Evolutionary conservation across 495 filamentous ascomycete genomes (phyloP), one percentile per base, ranked within the genome.

Genomic region (Penicillium argentinense): DNA sequence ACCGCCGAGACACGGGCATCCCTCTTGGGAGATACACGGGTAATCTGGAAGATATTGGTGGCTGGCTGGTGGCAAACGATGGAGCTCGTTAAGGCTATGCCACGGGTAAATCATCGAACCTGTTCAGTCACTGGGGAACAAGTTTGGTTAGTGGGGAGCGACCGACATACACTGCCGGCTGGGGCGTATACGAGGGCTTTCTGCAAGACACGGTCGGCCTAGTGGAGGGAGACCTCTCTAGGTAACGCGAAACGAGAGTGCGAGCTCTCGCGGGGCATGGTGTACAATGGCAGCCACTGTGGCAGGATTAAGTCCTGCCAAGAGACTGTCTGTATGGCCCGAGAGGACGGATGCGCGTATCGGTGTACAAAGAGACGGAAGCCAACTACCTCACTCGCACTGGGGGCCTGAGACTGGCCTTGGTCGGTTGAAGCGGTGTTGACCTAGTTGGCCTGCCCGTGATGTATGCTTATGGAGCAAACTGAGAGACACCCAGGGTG

Each of bases 131-230:
- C 16, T 16, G 34, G 48, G 48, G 48, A 45, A 25, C 18, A 51
- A 51, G 48, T 33, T 51, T 51, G 40, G 47, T 51, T 51, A 51
- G 47, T 51, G 39, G 47, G 39, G 33, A 51, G 33, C 23, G 12
- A 18, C 47, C 40, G 21, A 39, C 21, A 23, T 51, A 45, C 19
- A 34, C 47, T 51, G 40, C 47, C 32, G 41, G 40, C 29, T 24
- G 33, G 33, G 39, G 47, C 18, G 40, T 51, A 45, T 27, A 33
- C 5, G 25, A 53, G 42, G 38, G 4, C 36, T 43, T 24, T 53
- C 43, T 43, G 43, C 38, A 47, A 53, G 50, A 47, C 39, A 53
- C 32, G 44, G 50, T 47, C 43, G 50, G 44, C 44, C 50, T 53
- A 14, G 36, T 3, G 32, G 33, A n/a, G 42, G 39, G 50, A 53